A percentile compares a stretch with the other conserved stretches of the same genome.
Conservation (phyloP, 2,329 filamentous ascomycete species). For the Neocucurbitaria cava region DNA sequence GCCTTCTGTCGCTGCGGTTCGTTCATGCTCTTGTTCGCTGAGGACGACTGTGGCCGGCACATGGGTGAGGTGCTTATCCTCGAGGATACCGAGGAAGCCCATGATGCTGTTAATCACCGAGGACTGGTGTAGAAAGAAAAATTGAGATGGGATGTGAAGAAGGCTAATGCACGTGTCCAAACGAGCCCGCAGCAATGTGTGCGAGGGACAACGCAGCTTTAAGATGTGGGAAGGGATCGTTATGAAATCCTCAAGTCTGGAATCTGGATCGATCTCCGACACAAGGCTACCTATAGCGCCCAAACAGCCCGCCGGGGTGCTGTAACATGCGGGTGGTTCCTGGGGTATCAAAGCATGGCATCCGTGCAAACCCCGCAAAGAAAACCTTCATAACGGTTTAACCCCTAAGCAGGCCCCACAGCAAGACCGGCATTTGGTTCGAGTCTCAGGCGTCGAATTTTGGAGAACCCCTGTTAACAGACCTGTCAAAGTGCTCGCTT, state of each 20-base stretch:
- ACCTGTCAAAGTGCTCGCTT: slow-evolving; percentile 4
- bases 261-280: not conserved
- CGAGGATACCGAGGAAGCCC: slow-evolving; percentile 44
- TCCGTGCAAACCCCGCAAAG: slow-evolving; percentile 18
- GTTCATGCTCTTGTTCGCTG: slow-evolving; percentile 29
- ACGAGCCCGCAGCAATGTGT: not conserved
- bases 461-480: slow-evolving; percentile 10
- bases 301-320: slow-evolving; percentile 2
- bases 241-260: no score
- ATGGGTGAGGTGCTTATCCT: slow-evolving; percentile 43
- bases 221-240: slow-evolving; percentile 12
- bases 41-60: slow-evolving; percentile 45
- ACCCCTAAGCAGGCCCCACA: slow-evolving; percentile 22
- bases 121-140: not conserved
- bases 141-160: not conserved
- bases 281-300: not conserved
- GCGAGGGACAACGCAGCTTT: slow-evolving; percentile 8
- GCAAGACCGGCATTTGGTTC: slow-evolving; percentile 10
- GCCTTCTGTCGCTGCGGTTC: slow-evolving; percentile 21
- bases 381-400: no score
- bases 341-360: slow-evolving; percentile 10
- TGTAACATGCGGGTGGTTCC: slow-evolving; percentile 7
- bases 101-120: slow-evolving; percentile 19
- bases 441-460: slow-evolving; percentile 8
- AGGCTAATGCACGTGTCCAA: not conserved